Conservation (phyloP, 2,329 filamentous ascomycete species). For the Teratosphaeria viscida region DNA sequence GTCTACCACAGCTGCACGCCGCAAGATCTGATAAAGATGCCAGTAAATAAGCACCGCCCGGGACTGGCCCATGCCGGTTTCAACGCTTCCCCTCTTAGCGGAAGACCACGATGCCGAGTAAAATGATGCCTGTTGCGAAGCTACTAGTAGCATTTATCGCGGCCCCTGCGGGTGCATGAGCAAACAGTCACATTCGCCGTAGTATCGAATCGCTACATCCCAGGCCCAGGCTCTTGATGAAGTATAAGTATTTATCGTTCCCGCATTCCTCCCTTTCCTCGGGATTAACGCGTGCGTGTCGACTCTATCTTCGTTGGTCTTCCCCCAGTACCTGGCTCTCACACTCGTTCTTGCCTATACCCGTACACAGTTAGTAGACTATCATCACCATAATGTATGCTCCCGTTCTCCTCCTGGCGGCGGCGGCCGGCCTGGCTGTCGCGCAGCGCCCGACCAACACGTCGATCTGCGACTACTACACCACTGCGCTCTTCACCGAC, state of each 20-base stretch:
- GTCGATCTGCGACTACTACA: constrained; percentile 55
- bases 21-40: neutral
- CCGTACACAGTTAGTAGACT: neutral
- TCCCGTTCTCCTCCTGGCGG: neutral
- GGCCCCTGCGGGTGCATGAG: neutral
- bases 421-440: neutral
- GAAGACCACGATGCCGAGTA: neutral
- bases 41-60: neutral
- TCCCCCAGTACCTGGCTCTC: neutral
- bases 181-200: neutral
- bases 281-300: neutral
- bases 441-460: constrained; percentile 20
- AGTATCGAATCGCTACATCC: neutral
- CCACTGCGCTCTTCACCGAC: constrained; percentile 46
- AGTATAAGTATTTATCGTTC: neutral
- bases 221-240: neutral
- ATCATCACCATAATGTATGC: neutral
- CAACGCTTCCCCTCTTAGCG: neutral
- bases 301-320: neutral
- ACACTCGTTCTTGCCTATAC: neutral
- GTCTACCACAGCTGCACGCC: too few species aligned
- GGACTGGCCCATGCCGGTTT: neutral
- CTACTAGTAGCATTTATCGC: neutral
- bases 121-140: neutral
- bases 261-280: neutral